Percentiles rank a stretch among this genome's conserved stretches.
phyloP scores from a whole-genome alignment of 2,329 filamentous ascomycete species.

The Apiospora hydei region DNA sequence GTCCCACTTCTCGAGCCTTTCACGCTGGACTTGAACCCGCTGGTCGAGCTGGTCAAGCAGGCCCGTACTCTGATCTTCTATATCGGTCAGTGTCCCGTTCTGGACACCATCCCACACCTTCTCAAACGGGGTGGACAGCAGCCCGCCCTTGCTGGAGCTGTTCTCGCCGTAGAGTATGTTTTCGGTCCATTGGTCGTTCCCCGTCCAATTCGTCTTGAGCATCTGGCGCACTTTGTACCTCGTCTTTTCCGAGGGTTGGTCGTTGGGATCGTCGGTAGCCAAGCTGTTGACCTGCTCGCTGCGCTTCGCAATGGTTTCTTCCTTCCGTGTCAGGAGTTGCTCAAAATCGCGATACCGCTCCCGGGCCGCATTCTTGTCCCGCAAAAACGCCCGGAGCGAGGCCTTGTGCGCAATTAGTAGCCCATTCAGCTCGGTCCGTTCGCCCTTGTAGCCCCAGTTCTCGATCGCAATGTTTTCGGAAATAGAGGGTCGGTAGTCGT shows the following conservation, averaged over 20 bases:
- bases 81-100: constrained; percentile 61
- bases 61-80: constrained; percentile 59
- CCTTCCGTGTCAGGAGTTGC: constrained; percentile 69
- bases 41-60: constrained; percentile 75
- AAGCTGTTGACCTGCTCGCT: constrained; percentile 52
- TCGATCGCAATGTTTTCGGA: constrained; percentile 65
- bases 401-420: constrained; percentile 77
- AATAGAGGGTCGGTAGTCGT: constrained; percentile 52
- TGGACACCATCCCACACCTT: constrained; percentile 75
- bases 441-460: constrained; percentile 62
- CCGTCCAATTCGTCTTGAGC: constrained; percentile 79
- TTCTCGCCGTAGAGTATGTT: constrained; percentile 73
- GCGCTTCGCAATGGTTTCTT: constrained; percentile 61
- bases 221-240: constrained; percentile 63
- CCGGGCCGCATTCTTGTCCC: constrained; percentile 65
- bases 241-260: constrained; percentile 50
- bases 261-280: constrained; percentile 35
- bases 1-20: constrained; percentile 76
- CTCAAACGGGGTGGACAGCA: constrained; percentile 74
- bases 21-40: constrained; percentile 71
- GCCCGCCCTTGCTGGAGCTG: constrained; percentile 60
- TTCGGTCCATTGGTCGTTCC: constrained; percentile 77
- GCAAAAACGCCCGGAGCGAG: constrained; percentile 66
- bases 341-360: constrained; percentile 69
- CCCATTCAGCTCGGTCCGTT: constrained; percentile 63